These are phyloP conservation scores for Cladosporium velox DNA, from an alignment of 2,329 filamentous ascomycete genomes.

Conservation along the genomic window DNA sequence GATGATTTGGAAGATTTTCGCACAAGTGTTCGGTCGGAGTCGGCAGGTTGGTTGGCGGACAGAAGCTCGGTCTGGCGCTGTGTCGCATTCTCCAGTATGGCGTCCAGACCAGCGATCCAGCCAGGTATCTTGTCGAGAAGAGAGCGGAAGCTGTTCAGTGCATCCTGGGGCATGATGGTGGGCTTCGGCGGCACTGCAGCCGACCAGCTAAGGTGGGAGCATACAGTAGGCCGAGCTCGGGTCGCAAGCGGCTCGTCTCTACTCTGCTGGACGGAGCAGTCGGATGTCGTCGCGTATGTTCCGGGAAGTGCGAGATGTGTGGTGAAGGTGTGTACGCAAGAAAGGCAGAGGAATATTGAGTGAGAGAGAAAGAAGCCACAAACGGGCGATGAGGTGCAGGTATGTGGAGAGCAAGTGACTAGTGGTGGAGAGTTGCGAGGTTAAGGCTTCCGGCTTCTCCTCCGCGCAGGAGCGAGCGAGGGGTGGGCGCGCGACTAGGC, in stretches of 20 bases:
- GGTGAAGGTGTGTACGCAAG: not conserved
- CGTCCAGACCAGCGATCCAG: constrained; percentile 38
- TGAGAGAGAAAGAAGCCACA: not conserved
- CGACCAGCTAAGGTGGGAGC: constrained; percentile 5
- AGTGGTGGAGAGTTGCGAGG: constrained; percentile 1
- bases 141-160: constrained; percentile 33
- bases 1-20: constrained; percentile 25
- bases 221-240: constrained; percentile 8
- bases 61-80: constrained; percentile 33
- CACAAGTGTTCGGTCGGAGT: constrained; percentile 8
- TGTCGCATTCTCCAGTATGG: constrained; percentile 30
- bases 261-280: not conserved
- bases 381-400: constrained; percentile 3
- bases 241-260: constrained; percentile 5
- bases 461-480: constrained; percentile 11
- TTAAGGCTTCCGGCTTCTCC: constrained; percentile 6
- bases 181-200: constrained; percentile 10
- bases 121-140: constrained; percentile 34
- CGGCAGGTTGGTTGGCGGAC: constrained; percentile 27
- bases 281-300: not conserved
- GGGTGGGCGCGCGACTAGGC: constrained; percentile 4
- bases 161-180: constrained; percentile 35
- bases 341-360: not conserved
- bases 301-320: not conserved
- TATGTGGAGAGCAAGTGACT: constrained; percentile 1